Base-by-base conservation (phyloP, 148 eudicot genomes). In the Vaccinium corymbosum region DNA sequence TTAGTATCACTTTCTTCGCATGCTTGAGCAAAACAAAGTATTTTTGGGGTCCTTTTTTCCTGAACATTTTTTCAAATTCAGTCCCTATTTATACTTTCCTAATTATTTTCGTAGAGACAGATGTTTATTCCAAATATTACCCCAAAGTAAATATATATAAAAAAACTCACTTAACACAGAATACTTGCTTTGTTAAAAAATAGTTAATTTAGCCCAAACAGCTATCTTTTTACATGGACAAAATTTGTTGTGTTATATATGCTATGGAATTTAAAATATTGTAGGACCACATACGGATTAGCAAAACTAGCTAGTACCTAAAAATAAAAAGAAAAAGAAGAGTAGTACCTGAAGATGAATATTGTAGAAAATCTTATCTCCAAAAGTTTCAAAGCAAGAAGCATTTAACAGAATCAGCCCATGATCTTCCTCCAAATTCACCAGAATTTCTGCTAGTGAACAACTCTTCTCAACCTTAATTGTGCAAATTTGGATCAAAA, bases 321-420 rank as follows among this genome's bases (percentile, higher is more conserved):
- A 25, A 4, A 32, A n/a, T 9, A 49, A 64, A 29, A 29, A 10
- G 25, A 38, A 68, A 22, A 22, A 3, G 27, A 7, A 15, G 19
- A 6, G 15, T 22, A 35, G 61, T 87, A 95, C 98, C 95, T 89
- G 88, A 84, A 95, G 86, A 85, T 94, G 95, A 38, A 95, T 46
- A 84, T 86, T 93, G 88, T 88, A 86, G 90, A 94, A 90, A 53
- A 87, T 82, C 80, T 81, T 87, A 46, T 89, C 93, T 83, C 89
- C 90, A 87, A 78, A 87, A 25, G 94, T 87, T 48, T 88, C 79
- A 19, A 90, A 90, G 59, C 87, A 87, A 10, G 98, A 87, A 13
- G 86, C 88, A 87, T 89, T 84, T 38, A 91, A 15, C 8, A 92
- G 82, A 61, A 83, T 0, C 83, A 90, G 83, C 2, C 92, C 93